These are phyloP conservation scores for Berkeleyomyces basicola DNA, from an alignment of 2,329 filamentous ascomycete genomes.

Conservation along the genomic window DNA sequence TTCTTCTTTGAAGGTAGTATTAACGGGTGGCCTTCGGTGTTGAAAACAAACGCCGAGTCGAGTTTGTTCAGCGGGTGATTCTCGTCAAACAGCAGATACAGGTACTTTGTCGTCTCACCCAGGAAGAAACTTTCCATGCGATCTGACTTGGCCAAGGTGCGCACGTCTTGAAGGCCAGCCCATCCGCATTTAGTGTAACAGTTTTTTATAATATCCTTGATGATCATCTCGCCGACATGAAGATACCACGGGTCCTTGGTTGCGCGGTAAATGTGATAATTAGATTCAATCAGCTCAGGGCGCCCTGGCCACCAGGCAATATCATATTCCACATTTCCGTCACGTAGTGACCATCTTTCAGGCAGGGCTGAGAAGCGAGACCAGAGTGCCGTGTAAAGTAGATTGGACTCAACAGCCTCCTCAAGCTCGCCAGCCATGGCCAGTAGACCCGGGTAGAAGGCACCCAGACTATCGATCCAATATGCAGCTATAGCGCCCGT, in stretches of 20 bases:
- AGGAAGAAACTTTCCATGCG: conserved; percentile 99
- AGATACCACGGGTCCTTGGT: conserved; percentile 94
- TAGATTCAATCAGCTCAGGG: conserved; percentile 93
- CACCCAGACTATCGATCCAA: conserved; percentile 92
- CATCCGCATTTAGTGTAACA: conserved; percentile 89
- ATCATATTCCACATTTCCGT: conserved; percentile 68
- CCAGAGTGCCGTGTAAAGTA: conserved; percentile 88
- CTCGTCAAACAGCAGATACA: conserved; percentile 79
- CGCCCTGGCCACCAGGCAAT: conserved; percentile 90
- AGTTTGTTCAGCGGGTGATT: conserved; percentile 74
- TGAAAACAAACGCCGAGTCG: conserved; percentile 82
- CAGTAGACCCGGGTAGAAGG: conserved; percentile 84
- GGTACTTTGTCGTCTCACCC: conserved; percentile 88
- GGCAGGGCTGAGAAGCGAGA: conserved; percentile 85
- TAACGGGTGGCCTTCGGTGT: conserved; percentile 87
- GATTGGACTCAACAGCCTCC: conserved; percentile 76
- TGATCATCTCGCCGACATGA: conserved; percentile 87
- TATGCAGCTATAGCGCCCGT: conserved; percentile 78
- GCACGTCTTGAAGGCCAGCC: conserved; percentile 73
- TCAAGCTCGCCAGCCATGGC: conserved; percentile 76
- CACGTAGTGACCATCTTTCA: conserved; percentile 80
- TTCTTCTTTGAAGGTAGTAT: conserved; percentile 44
- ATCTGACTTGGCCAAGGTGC: conserved; percentile 71
- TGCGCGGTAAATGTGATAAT: conserved; percentile 86
- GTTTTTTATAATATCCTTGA: conserved; percentile 70